Base-by-base conservation (phyloP, 1,139 yeast genomes). In the Scheffersomyces illinoinensis region DNA sequence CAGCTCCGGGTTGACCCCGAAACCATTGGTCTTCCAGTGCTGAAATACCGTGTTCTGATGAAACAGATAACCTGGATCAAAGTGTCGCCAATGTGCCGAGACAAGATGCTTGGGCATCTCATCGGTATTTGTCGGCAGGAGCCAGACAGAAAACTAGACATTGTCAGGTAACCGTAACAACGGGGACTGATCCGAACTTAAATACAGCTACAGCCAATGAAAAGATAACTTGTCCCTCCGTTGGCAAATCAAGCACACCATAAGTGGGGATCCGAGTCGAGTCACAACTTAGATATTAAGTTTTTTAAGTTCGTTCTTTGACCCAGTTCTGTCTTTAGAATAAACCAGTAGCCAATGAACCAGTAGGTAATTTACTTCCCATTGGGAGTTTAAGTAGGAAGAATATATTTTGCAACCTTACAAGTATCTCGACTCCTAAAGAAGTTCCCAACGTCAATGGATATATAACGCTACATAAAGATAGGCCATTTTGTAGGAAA, bases 111-210 rank as follows among this genome's bases (percentile, higher is more conserved):
- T 33, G 43, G 43, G 43, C 43, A 33, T 33, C 43, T 33, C 43
- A 17, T 10, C 14, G 43, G 43, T 33, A 33, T 33, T 33, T 33
- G 17, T 33, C 43, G 43, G 43, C 43, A 33, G 17, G 33, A 21
- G 33, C 33, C 43, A 33, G 43, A 33, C 17, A 33, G 43, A 33
- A 33, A 33, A 12, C 43, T 4, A 12, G 43, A 33, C 43, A 33
- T 12, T 33, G 43, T 14, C 43, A 33, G 43, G 56, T 26, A 47
- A 14, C 50, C 3, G 59, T 55, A 20, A 47, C 20, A 19, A 51
- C 47, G 26, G 18, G 47, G 7, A 52, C 53, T 26, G 61, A 59
- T 33, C 52, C 58, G 46, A 59, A 59, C 26, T 52, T 56, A 57
- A 53, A 26, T 49, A 50, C 47, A 57, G 51, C 43, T 33, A 33